Evolutionary conservation across 2,329 filamentous ascomycete genomes (phyloP).

Genomic region (Phialocephala sp.): DNA sequence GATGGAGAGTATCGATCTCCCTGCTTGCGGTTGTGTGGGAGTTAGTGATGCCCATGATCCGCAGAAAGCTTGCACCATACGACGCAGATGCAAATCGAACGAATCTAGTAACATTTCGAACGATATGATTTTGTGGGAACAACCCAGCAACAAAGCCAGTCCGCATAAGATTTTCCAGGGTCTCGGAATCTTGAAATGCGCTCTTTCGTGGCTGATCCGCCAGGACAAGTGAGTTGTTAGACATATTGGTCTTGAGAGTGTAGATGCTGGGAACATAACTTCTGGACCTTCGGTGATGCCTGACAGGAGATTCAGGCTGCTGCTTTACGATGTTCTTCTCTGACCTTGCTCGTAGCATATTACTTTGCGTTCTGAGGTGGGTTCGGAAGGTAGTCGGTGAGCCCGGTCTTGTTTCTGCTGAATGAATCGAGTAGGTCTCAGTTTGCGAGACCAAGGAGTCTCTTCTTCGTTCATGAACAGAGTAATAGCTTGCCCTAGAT

Average conservation of each 20-base stretch:
- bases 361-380: constrained; percentile 41
- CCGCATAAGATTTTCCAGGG: constrained; percentile 38
- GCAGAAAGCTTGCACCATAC: constrained; percentile 68
- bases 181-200: constrained; percentile 37
- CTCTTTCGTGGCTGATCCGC: constrained; percentile 42
- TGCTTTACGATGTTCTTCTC: constrained; percentile 43
- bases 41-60: constrained; percentile 65
- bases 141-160: constrained; percentile 62
- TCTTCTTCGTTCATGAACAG: constrained; percentile 56
- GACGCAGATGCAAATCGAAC: constrained; percentile 71
- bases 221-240: constrained; percentile 39
- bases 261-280: constrained; percentile 58
- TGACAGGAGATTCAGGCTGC: constrained; percentile 30
- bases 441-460: constrained; percentile 48
- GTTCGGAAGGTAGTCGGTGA: constrained; percentile 49
- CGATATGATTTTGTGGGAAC: constrained; percentile 64
- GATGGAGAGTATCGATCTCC: constrained; percentile 47
- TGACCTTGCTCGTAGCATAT: constrained; percentile 43
- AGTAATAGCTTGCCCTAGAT: constrained; percentile 56
- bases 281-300: constrained; percentile 42
- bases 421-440: constrained; percentile 42
- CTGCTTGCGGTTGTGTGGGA: constrained; percentile 49
- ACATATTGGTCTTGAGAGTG: constrained; percentile 58
- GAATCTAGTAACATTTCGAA: constrained; percentile 67
- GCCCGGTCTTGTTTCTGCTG: constrained; percentile 50